Conservation (phyloP, 2,329 filamentous ascomycete genomes). For the Colletotrichum chrysophilum region DNA sequence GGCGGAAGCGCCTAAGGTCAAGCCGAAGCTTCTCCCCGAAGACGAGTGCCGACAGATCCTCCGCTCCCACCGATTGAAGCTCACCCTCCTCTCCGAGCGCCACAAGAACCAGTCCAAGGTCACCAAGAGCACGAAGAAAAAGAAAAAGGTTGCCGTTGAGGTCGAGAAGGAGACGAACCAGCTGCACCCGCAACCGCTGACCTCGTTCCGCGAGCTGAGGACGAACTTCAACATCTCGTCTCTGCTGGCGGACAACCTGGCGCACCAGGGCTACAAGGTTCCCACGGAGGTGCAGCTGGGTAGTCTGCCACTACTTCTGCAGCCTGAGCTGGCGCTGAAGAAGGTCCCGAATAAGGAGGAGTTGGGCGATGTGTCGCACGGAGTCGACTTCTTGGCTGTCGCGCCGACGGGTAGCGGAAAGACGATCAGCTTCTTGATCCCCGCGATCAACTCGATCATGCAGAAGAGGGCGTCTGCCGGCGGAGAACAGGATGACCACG, state of each 20-base stretch:
- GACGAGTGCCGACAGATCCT: conserved; percentile 77
- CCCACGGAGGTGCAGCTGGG: conserved; percentile 96
- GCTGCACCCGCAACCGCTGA: conserved; percentile 81
- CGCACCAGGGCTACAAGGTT: conserved; percentile 81
- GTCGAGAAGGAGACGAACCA: conserved; percentile 61
- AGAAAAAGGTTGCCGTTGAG: conserved; percentile 44
- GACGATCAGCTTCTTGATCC: conserved; percentile 91
- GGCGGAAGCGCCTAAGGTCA: conserved; percentile 29
- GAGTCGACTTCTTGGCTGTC: conserved; percentile 81
- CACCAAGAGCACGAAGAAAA: conserved; percentile 58
- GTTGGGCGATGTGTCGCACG: conserved; percentile 31
- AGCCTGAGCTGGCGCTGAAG: conserved; percentile 55
- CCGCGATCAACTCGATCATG: conserved; percentile 79
- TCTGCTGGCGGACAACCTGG: conserved; percentile 78
- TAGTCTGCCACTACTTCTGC: conserved; percentile 78
- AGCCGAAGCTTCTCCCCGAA: conserved; percentile 58
- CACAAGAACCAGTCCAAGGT: conserved; percentile 45
- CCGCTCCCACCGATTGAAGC: conserved; percentile 82
- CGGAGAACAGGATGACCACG: conserved; percentile 43
- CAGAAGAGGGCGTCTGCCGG: conserved; percentile 53
- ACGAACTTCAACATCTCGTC: conserved; percentile 75
- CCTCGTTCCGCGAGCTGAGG: conserved; percentile 76
- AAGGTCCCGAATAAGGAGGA: conserved; percentile 38
- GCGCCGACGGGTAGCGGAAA: conserved; percentile 97
- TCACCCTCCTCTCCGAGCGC: conserved; percentile 72